Percentiles rank a stretch among this genome's conserved stretches.
These are phyloP conservation scores for Nematocida parisii DNA, from an alignment of 371 early-diverging fungal species.

Conservation along the genomic window DNA sequence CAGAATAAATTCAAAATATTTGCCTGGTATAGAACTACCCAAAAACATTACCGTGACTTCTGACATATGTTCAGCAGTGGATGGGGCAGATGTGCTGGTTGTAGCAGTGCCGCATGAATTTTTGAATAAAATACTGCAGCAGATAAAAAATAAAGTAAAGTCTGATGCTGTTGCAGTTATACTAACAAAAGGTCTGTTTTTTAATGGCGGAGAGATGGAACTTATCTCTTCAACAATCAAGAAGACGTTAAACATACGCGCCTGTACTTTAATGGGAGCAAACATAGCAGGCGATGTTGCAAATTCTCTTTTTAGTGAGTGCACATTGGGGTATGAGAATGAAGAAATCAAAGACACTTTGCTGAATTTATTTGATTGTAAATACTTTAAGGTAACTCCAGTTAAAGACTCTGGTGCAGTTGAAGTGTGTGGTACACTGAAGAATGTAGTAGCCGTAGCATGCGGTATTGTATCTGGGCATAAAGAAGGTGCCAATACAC, in stretches of 20 bases:
- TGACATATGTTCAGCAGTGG: conserved; percentile 75
- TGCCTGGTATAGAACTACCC: conserved; percentile 82
- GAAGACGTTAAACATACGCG: conserved; percentile 75
- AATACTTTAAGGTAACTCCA: conserved; percentile 78
- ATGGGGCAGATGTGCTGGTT: conserved; percentile 80
- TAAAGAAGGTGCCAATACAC: conserved; percentile 81
- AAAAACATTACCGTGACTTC: conserved; percentile 81
- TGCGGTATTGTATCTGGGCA: conserved; percentile 90
- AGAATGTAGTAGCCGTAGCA: conserved; percentile 94
- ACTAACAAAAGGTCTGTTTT: conserved; percentile 75
- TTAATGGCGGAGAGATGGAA: conserved; percentile 71
- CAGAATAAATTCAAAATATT: conserved; percentile 90
- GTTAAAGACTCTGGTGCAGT: conserved; percentile 82
- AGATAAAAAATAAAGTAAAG: conserved; percentile 70
- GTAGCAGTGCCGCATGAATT: conserved; percentile 93
- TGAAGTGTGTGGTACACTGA: conserved; percentile 91
- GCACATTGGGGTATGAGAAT: conserved; percentile 76
- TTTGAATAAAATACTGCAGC: conserved; percentile 76
- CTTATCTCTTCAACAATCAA: conserved; percentile 82
- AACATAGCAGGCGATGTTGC: conserved; percentile 96
- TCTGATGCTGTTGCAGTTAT: conserved; percentile 75
- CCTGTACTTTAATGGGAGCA: conserved; percentile 87
- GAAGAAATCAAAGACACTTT: conserved; percentile 75
- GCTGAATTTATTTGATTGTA: conserved; percentile 78
- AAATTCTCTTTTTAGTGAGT: conserved; percentile 83